Evolutionary conservation across 2,329 filamentous ascomycete genomes (phyloP).

Genomic region (Dothideomycetidae sp.): DNA sequence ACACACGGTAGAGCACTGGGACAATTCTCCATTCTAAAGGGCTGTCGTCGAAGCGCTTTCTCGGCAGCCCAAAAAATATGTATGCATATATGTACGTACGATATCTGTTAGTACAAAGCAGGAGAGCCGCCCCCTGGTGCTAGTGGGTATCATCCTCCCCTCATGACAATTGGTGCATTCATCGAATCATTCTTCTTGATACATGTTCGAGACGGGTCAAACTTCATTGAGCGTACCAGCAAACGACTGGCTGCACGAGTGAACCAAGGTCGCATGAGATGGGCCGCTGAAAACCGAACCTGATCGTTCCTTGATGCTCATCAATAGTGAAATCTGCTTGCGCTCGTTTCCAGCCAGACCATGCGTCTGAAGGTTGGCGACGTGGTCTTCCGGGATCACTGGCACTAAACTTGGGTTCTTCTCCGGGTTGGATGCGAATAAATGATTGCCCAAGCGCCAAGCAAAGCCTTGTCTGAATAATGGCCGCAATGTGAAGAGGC

Average conservation of each 20-base stretch:
- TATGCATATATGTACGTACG: too few species aligned
- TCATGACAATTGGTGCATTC: too few species aligned
- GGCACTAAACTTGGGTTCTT: not conserved
- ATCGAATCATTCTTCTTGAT: too few species aligned
- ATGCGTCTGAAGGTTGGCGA: constrained; percentile 8
- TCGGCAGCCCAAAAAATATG: too few species aligned
- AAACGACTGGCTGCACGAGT: not conserved
- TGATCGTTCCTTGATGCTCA: constrained; percentile 1
- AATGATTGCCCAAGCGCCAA: constrained; percentile 2
- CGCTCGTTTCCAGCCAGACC: constrained; percentile 1
- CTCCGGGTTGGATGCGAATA: not conserved
- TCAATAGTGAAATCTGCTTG: not conserved
- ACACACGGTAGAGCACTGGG: too few species aligned
- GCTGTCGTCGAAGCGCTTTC: too few species aligned
- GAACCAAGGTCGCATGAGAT: not conserved
- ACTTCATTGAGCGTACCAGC: not conserved
- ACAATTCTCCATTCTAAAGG: too few species aligned
- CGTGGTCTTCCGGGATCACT: constrained; percentile 2
- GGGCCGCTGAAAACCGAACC: constrained; percentile 3
- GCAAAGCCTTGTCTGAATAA: constrained; percentile 6
- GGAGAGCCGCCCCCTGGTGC: too few species aligned
- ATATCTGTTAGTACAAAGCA: too few species aligned
- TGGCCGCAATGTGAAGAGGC: constrained; percentile 7
- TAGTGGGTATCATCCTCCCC: too few species aligned
- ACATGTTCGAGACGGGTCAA: too few species aligned